Base-by-base conservation (phyloP, 331 rosid genomes). In the Quercus tomentella region DNA sequence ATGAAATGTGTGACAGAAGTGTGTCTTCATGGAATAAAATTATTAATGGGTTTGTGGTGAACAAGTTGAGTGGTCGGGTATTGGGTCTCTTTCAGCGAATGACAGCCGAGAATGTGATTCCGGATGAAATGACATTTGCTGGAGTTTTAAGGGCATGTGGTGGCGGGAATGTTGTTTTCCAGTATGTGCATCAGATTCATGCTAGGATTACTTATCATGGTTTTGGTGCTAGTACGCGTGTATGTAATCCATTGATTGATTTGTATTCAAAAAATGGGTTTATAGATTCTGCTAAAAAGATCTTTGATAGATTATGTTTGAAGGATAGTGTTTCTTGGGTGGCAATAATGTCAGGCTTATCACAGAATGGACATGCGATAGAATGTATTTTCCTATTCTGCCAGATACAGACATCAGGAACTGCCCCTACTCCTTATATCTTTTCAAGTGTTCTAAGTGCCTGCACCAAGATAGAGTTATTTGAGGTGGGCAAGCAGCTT, bases 271-370 rank as follows among this genome's bases (percentile, higher is more conserved):
- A 86, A 88, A 89, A 83, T 14, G 86, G 92, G 33, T 75, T 52
- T 68, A 75, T 87, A 57, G 85, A 81, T 56, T 91, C 88, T 55
- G 97, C 97, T 58, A 89, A 80, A 84, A 89, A 88, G 67, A 89
- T 92, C 15, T 94, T 94, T 78, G 80, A 75, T 70, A 52, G 81
- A 62, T 84, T 92, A 79, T 75, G 7, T 23, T 20, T 9, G 75
- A 88, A 80, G 86, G 94, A 88, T 82, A 92, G 88, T 81, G 93
- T 89, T 75, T 92, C 97, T 77, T 92, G 97, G 97, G 90, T 94
- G 77, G 98, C 98, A 67, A 87, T 94, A 84, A 87, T 92, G 76
- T 91, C 98, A 1, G 94, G 98, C 80, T 89, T 94, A 62, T 91
- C 97, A 56, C 92, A 83, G 84, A 91, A 85, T 76, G 89, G 92